Percentiles rank a stretch among this genome's conserved stretches.
phyloP scores from a whole-genome alignment of 306 rosid genomes.

The Pyrus bretschneideri region DNA sequence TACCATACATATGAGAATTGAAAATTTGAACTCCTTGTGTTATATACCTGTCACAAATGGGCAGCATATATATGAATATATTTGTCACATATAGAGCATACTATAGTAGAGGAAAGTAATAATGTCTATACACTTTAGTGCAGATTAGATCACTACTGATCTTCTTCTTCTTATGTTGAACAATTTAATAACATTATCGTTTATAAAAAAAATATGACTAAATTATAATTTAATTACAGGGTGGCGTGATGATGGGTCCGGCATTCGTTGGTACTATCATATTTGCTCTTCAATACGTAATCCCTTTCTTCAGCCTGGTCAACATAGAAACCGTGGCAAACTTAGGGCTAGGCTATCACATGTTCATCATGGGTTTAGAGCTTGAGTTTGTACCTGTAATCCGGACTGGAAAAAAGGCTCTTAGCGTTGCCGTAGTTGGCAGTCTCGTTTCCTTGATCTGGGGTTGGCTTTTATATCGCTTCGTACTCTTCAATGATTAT shows the following conservation, averaged over 20 bases:
- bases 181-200: no score
- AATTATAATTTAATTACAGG: constrained; percentile 11
- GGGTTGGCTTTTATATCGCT: constrained; percentile 19
- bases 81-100: no score
- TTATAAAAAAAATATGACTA: no score
- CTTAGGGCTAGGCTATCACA: constrained; percentile 30
- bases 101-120: no score
- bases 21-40: no score
- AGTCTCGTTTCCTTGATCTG: constrained; percentile 11
- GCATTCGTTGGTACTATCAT: neutral
- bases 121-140: no score
- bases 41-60: no score
- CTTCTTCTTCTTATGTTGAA: no score
- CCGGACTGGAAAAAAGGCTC: constrained; percentile 21
- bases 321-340: constrained; percentile 21
- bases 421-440: constrained; percentile 28
- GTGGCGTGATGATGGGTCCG: constrained; percentile 31
- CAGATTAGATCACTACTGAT: no score
- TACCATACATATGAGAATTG: no score
- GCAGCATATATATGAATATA: no score
- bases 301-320: constrained; percentile 7
- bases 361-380: constrained; percentile 42
- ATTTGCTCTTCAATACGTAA: neutral
- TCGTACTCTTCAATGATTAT: neutral
- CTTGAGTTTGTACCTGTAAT: constrained; percentile 23